phyloP scores from a whole-genome alignment of 2,329 filamentous ascomycete genomes.

The Diaporthe citri region DNA sequence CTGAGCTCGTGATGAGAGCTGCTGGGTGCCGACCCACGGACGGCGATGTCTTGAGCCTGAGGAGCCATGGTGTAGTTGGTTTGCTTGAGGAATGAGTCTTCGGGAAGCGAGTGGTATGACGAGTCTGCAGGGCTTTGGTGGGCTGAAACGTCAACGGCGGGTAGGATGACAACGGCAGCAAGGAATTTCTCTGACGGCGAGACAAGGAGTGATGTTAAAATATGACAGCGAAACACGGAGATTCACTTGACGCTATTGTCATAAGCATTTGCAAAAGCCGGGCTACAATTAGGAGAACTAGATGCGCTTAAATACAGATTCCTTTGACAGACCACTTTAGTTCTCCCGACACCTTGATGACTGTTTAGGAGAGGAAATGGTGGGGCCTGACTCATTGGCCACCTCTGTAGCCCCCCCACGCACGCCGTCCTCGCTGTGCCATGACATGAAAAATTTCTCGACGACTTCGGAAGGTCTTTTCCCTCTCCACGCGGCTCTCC shows the following conservation, averaged over 20 bases:
- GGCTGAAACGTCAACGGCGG: conserved; percentile 22
- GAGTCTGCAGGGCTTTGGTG: conserved; percentile 29
- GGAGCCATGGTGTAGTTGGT: conserved; percentile 36
- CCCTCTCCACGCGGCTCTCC: conserved; percentile 14
- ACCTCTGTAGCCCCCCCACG: conserved; percentile 19
- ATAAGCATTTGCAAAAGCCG: conserved; percentile 1
- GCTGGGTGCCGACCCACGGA: conserved; percentile 57
- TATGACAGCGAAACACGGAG: conserved; percentile 26
- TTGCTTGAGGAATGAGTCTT: conserved; percentile 12
- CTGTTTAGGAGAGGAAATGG: conserved; percentile 24
- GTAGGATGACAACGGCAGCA: neutral
- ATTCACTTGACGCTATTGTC: conserved; percentile 13
- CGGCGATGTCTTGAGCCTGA: conserved; percentile 37
- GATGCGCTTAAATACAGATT: conserved; percentile 26
- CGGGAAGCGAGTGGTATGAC: conserved; percentile 30
- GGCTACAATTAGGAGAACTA: conserved; percentile 6
- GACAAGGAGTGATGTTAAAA: neutral
- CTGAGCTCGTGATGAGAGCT: conserved; percentile 68
- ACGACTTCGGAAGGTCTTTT: conserved; percentile 25
- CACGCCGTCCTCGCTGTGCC: conserved; percentile 18
- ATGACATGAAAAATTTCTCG: conserved; percentile 37
- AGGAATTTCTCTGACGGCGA: conserved; percentile 15
- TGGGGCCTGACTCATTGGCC: conserved; percentile 36
- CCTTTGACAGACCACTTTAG: conserved; percentile 26
- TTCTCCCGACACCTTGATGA: conserved; percentile 15